A percentile compares a stretch with the other conserved stretches of the same genome.
Conservation (phyloP, 2,329 filamentous ascomycete genomes). For the Alternaria hordeiaustralica region DNA sequence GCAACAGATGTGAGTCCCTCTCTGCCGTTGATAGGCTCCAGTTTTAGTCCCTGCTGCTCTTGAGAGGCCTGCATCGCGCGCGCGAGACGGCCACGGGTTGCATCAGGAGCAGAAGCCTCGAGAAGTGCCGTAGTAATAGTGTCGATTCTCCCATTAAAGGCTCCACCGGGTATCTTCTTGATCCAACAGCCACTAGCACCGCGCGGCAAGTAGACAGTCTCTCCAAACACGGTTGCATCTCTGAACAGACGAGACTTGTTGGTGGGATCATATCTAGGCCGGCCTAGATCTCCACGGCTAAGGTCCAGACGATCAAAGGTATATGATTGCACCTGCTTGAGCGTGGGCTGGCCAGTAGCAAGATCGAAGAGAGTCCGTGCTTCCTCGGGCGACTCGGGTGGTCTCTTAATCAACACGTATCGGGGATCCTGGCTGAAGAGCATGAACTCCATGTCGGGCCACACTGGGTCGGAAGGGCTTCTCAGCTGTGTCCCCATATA, state of each 20-base stretch:
- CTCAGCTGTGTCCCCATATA: neutral
- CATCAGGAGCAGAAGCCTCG: neutral
- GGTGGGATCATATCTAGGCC: neutral
- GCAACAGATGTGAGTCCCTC: neutral
- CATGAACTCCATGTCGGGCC: conserved; percentile 15
- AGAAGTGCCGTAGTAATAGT: neutral
- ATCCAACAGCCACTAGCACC: neutral
- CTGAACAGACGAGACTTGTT: neutral
- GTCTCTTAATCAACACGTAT: conserved; percentile 4
- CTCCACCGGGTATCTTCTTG: neutral
- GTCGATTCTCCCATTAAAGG: neutral
- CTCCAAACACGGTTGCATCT: conserved; percentile 6
- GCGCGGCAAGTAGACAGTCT: conserved; percentile 1
- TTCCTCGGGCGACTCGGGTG: conserved; percentile 3
- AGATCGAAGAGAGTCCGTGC: neutral
- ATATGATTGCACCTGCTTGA: neutral
- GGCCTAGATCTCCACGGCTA: neutral
- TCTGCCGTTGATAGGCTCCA: neutral
- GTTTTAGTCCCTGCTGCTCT: neutral
- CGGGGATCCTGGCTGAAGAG: conserved; percentile 6
- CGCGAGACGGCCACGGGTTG: conserved; percentile 1
- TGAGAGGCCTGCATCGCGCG: neutral
- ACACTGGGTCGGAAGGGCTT: neutral
- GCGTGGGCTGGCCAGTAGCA: neutral
- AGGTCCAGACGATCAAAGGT: neutral